A percentile compares a stretch with the other conserved stretches of the same genome.
These are phyloP conservation scores for Pyrenophora teres DNA, from an alignment of 2,329 filamentous ascomycete species.

Conservation along the genomic window DNA sequence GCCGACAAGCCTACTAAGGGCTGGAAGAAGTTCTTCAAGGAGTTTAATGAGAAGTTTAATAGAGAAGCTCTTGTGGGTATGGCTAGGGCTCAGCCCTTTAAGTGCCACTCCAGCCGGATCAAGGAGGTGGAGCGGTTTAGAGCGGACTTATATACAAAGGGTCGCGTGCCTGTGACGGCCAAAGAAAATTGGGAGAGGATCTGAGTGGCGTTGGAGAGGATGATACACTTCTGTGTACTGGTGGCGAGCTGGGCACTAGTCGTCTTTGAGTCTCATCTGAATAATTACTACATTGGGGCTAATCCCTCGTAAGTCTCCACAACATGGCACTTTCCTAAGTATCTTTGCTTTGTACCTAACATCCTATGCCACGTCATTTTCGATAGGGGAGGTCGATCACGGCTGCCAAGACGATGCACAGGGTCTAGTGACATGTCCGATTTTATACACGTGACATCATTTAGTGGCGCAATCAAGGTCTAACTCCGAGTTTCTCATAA, in stretches of 20 bases:
- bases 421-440: no score
- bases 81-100: conserved; percentile 13
- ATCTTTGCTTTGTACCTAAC: no score
- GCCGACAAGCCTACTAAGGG: conserved; percentile 28
- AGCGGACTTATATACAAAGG: conserved; percentile 26
- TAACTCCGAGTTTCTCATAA: no score
- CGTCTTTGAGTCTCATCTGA: not conserved
- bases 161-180: conserved; percentile 23
- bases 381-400: no score
- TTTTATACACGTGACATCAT: no score
- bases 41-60: conserved; percentile 24
- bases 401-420: no score
- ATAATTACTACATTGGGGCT: not conserved
- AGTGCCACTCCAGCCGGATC: conserved; percentile 29
- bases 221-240: not conserved
- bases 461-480: no score
- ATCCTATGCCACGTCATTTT: no score
- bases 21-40: conserved; percentile 31
- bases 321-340: not conserved
- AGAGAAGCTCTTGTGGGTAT: conserved; percentile 17
- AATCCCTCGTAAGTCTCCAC: not conserved
- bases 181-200: conserved; percentile 1
- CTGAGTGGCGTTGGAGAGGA: no score
- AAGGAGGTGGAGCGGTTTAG: conserved; percentile 40
- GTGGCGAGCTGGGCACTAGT: not conserved